Evolutionary conservation across 2,329 filamentous ascomycete species (phyloP), one percentile per base, ranked within the genome.

Genomic region (Aspergillus uvarum): DNA sequence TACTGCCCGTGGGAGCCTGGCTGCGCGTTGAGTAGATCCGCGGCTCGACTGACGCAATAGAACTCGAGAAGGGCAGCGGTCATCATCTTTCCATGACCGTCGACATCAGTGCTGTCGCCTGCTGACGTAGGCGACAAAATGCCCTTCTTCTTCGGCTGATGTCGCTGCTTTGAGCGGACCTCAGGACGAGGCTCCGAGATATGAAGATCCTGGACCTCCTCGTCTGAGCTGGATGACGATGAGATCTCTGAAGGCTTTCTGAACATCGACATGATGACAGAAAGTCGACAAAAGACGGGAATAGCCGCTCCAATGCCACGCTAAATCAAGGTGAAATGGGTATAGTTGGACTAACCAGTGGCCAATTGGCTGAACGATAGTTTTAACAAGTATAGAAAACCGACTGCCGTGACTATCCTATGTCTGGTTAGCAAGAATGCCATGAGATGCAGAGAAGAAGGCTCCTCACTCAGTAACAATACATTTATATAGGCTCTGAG

Each of bases 1-100:
- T 73, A 80, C 19, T 61, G 66, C 54, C 67, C 67, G 22, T 65
- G 66, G 14, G 70, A 74, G 35, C 75, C 74, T 29, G 69, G 60
- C 35, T 77, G 72, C 10, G 71, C 69, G 67, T 80, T 81, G 42
- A 81, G 70, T 51, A 79, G 71, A 48, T 80, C 79, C 22, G 74
- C 74, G n/a, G 79, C 79, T 56, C 75, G 74, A 38, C 67, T 77
- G 14, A 76, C 65, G 52, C 77, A 80, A 61, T 77, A 80, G 58
- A 79, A 80, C 58, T 80, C 79, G 4, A 81, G 69, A 14, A 81
- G 65, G 1, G 79, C 76, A 14, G 76, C 70, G 16, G 78, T 78
- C 73, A 81, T 75, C 49, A 79, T 68, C 38, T 75, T 73, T 38
- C 74, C 69, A 65, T 79, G 77, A 4, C 68, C 72, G 38, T 76